Conservation (phyloP, 768 basidiomycete genomes). For the Leccinum subtestaceum region DNA sequence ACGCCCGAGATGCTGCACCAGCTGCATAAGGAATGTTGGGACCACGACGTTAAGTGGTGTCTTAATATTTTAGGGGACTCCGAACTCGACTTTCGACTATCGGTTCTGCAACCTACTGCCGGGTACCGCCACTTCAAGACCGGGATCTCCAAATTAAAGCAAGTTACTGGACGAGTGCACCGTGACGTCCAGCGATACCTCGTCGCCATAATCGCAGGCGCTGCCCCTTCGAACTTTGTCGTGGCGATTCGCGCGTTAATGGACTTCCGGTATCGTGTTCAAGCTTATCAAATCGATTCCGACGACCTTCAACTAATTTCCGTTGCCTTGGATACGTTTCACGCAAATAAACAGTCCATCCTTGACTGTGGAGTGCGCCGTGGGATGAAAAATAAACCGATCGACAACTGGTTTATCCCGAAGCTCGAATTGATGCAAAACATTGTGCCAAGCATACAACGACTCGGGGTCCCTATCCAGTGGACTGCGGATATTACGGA, state of each 20-base stretch:
- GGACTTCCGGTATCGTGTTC: neutral
- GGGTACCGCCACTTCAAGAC: neutral
- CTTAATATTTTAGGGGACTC: neutral
- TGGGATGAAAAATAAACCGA: neutral
- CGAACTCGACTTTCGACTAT: neutral
- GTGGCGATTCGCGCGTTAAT: neutral
- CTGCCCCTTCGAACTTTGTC: neutral
- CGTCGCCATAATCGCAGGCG: neutral
- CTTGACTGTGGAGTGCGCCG: neutral
- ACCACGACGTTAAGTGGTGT: neutral
- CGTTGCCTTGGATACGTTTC: neutral
- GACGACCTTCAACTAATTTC: neutral
- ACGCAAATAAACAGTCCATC: neutral
- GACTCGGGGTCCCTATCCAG: neutral
- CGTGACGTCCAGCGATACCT: neutral
- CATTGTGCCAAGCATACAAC: neutral
- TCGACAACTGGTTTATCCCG: neutral
- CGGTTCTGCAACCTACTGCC: neutral
- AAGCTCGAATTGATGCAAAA: neutral
- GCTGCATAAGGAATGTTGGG: neutral
- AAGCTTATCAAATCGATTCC: neutral
- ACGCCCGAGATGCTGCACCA: neutral
- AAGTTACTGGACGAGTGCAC: neutral
- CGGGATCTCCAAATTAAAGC: neutral
- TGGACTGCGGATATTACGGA: neutral